Percentiles rank a stretch among this genome's conserved stretches.
Evolutionary conservation across 805 yeast genomes (phyloP).

Genomic region (Lipomyces starkeyi): DNA sequence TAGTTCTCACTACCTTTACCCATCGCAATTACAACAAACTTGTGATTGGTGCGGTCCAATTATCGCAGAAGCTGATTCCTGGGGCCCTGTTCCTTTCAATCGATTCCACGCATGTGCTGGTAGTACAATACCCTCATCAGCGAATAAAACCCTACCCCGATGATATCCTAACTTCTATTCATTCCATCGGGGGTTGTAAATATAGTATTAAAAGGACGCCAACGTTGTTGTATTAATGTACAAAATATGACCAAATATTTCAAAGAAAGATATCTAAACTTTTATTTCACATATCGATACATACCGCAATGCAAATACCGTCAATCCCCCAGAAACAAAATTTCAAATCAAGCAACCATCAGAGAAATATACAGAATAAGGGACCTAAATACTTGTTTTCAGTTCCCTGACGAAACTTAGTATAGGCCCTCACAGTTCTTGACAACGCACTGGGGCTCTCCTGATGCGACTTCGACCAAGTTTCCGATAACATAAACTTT

Average conservation of each 20-base stretch:
- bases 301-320: not conserved
- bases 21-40: not conserved
- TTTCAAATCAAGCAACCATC: not conserved
- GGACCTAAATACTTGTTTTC: not conserved
- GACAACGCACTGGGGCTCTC: constrained; percentile 60
- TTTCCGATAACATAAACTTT: constrained; percentile 72
- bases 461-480: constrained; percentile 47
- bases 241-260: not conserved
- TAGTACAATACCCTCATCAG: not conserved
- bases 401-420: constrained; percentile 34
- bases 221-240: not conserved
- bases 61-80: not conserved
- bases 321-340: not conserved
- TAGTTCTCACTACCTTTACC: not conserved
- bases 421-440: constrained; percentile 53
- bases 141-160: not conserved
- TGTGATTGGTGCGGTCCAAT: not conserved
- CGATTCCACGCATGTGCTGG: not conserved
- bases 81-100: not conserved
- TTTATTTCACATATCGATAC: not conserved
- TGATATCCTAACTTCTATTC: not conserved
- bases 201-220: too few relatives aligned
- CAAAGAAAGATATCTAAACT: not conserved
- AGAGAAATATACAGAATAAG: not conserved
- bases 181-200: too few relatives aligned